Conservation (phyloP, 1,139 yeast species). For the Geotrichum carabidarum region DNA sequence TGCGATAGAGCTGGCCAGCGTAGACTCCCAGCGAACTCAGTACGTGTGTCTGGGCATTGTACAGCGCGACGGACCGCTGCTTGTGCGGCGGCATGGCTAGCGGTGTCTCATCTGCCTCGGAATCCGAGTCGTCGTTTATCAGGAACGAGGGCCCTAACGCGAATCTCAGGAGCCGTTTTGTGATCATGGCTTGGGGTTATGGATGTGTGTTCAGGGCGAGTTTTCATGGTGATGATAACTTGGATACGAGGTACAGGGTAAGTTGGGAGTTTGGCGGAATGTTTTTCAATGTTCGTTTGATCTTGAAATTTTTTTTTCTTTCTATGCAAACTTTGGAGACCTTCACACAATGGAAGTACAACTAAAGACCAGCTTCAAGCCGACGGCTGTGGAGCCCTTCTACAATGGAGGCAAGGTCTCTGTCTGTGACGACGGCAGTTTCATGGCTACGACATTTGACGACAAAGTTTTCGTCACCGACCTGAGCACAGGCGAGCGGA, state of each 20-base stretch:
- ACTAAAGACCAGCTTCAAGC: conserved; percentile 41
- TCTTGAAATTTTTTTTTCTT: conserved; percentile 6
- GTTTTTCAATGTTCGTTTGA: not conserved
- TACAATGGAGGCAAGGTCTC: conserved; percentile 84
- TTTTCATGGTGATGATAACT: not conserved
- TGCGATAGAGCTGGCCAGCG: conserved; percentile 2
- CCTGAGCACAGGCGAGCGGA: conserved; percentile 50
- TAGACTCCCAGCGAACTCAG: conserved; percentile 3
- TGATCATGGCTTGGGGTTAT: conserved; percentile 24
- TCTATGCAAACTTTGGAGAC: not conserved
- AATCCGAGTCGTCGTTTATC: conserved; percentile 18
- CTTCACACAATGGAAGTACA: conserved; percentile 10
- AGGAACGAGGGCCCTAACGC: conserved; percentile 32
- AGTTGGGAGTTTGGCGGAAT: conserved; percentile 6
- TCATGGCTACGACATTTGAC: conserved; percentile 81
- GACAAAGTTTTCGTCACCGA: conserved; percentile 64
- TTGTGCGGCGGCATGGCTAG: not conserved
- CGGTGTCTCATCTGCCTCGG: not conserved
- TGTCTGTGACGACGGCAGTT: conserved; percentile 55
- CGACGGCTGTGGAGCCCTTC: conserved; percentile 60
- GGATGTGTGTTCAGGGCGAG: conserved; percentile 25
- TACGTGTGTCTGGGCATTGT: not conserved
- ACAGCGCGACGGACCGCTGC: not conserved
- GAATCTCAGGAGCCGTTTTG: conserved; percentile 28
- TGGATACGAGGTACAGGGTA: conserved; percentile 3